Evolutionary conservation across 148 eudicot species (phyloP), one percentile per base, ranked within the genome.

Genomic region (Rhododendron ovatum): DNA sequence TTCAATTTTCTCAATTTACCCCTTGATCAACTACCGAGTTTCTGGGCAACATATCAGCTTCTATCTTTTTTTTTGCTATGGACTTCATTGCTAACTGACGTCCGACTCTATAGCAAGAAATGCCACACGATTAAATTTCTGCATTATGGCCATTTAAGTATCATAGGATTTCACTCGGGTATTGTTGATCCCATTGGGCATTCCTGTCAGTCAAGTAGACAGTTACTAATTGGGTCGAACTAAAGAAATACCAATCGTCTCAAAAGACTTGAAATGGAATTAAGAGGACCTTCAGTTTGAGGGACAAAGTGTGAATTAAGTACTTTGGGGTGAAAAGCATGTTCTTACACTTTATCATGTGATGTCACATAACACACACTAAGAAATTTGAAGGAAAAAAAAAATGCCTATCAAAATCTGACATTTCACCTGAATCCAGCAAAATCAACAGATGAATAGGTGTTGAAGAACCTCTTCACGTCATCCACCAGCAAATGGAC

Each of bases 371-470:
- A 14, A 17, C 45, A 55, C 61, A 55, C 61, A 17, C 61, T 3
- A 55, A 55, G 61, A 55, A 17, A 55, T 17, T 48, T 8, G 13
- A 48, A 48, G 0, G 0, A 0, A 48, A 48, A 48, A 48, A 55
- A 17, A 17, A 17, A 14, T 24, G 61, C 61, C 24, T 17, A 17
- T 4, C 6, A 15, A 55, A 55, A 55, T 17, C 51, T 1, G 22
- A 55, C 61, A 55, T 15, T 11, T 73, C 79, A 95, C 98, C 98
- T 95, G 91, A 91, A 95, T 63, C 98, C 98, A 47, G 91, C 91
- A 89, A 93, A 95, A 87, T 95, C 98, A n/a, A 88, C 71, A 30
- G 96, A 92, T 43, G 95, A 94, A 88, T 93, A 95, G n/a, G 95
- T 94, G 41, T 82, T 84, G 59, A 95, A 86, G 85, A 93, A 94